phyloP scores from a whole-genome alignment of 1,284 basidiomycete species.

The Sphaerobolus stellatus region DNA sequence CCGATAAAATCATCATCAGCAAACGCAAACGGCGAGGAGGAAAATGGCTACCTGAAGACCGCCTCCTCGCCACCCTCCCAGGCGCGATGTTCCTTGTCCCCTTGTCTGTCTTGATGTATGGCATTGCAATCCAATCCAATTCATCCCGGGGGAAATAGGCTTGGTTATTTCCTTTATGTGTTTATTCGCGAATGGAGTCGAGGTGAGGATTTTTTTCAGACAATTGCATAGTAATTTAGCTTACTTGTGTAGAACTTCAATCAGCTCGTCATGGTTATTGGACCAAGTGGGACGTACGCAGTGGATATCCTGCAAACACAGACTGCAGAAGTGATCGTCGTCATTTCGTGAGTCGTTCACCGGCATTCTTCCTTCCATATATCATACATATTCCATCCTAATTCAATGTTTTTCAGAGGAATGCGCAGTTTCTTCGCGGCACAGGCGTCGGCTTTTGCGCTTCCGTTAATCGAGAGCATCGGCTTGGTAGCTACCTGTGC shows the following conservation, averaged over 20 bases:
- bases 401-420: constrained; percentile 28
- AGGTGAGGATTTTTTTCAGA: no score
- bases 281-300: constrained; percentile 37
- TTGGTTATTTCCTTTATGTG: constrained; percentile 41
- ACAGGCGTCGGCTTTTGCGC: constrained; percentile 30
- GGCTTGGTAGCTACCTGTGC: constrained; percentile 33
- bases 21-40: constrained; percentile 49
- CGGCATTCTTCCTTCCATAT: neutral
- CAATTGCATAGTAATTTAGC: no score
- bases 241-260: no score
- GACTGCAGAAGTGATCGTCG: constrained; percentile 40
- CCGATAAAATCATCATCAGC: constrained; percentile 48
- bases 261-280: constrained; percentile 35
- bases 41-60: constrained; percentile 57
- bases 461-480: constrained; percentile 34
- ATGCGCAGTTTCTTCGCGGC: constrained; percentile 29
- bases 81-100: constrained; percentile 48
- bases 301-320: constrained; percentile 40
- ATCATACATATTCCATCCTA: neutral
- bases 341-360: constrained; percentile 33
- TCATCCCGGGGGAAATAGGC: constrained; percentile 39
- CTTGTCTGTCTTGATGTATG: constrained; percentile 34
- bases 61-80: constrained; percentile 49
- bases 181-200: constrained; percentile 50
- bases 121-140: constrained; percentile 35